These are phyloP conservation scores for Cutaneotrichosporon cutaneum DNA, from an alignment of 1,284 basidiomycete genomes.

Conservation along the genomic window DNA sequence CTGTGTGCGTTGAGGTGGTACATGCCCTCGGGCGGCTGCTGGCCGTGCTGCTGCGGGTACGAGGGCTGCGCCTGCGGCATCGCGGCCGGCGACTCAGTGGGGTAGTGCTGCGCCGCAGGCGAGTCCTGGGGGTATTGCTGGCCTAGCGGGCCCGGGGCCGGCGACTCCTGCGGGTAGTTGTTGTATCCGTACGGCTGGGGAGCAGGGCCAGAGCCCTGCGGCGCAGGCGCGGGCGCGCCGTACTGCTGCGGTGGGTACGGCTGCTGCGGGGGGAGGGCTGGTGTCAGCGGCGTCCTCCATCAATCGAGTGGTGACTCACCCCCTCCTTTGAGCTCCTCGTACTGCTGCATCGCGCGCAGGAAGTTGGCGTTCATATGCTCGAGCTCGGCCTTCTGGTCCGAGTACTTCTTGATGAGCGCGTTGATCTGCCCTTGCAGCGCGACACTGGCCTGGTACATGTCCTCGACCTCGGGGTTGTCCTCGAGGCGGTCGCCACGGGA, in stretches of 20 bases:
- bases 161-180: constrained; percentile 10
- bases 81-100: constrained; percentile 7
- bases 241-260: constrained; percentile 18
- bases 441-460: constrained; percentile 85
- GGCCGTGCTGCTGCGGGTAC: constrained; percentile 21
- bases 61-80: constrained; percentile 28
- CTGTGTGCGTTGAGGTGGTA: constrained; percentile 17
- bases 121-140: constrained; percentile 6
- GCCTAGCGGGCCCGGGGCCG: constrained; percentile 6
- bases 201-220: constrained; percentile 1
- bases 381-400: constrained; percentile 70
- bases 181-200: constrained; percentile 15
- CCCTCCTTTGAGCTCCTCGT: constrained; percentile 44
- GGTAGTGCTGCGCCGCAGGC: constrained; percentile 3
- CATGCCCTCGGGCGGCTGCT: neutral
- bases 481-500: constrained; percentile 76
- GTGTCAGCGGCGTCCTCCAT: neutral
- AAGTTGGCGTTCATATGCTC: constrained; percentile 55
- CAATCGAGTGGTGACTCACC: constrained; percentile 23
- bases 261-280: constrained; percentile 14
- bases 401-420: constrained; percentile 93
- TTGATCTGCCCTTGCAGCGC: constrained; percentile 89
- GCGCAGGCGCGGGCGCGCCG: constrained; percentile 17
- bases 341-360: constrained; percentile 50
- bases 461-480: constrained; percentile 92